A percentile compares a stretch with the other conserved stretches of the same genome.
These are phyloP conservation scores for Immersiella caudata DNA, from an alignment of 495 filamentous ascomycete species.

Conservation along the genomic window DNA sequence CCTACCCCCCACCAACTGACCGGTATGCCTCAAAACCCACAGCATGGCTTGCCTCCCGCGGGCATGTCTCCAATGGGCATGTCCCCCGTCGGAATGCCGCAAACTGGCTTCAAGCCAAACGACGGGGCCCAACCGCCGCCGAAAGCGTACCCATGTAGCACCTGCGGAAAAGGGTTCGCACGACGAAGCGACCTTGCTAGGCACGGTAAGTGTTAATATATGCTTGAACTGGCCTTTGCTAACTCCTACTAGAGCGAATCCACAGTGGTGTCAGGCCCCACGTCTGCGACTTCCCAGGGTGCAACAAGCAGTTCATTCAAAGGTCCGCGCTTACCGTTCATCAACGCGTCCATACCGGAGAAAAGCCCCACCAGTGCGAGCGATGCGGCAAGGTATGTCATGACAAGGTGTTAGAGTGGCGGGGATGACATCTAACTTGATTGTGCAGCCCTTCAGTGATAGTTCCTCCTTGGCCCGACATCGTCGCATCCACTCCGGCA, in stretches of 20 bases:
- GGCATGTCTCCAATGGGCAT: conserved; percentile 28
- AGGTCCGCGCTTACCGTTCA: conserved; percentile 97
- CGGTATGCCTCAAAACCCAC: conserved; percentile 48
- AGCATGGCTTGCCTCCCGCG: conserved; percentile 38
- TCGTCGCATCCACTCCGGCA: conserved; percentile 92
- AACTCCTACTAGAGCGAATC: conserved; percentile 75
- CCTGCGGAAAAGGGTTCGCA: conserved; percentile 90
- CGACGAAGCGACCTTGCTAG: conserved; percentile 91
- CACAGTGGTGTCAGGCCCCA: conserved; percentile 92
- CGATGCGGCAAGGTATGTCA: conserved; percentile 84
- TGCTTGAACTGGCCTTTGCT: conserved; percentile 16
- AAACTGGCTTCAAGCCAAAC: conserved; percentile 35
- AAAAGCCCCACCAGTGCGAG: conserved; percentile 98
- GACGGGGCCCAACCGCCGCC: conserved; percentile 37
- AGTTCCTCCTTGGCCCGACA: conserved; percentile 94
- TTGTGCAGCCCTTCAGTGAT: conserved; percentile 91
- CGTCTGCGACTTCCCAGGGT: conserved; percentile 86
- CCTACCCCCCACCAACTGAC: conserved; percentile 50
- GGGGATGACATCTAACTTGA: conserved; percentile 17
- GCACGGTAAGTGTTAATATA: conserved; percentile 69
- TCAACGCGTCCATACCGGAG: conserved; percentile 91
- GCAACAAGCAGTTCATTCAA: conserved; percentile 96
- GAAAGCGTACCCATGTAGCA: conserved; percentile 90
- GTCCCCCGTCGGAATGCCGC: neutral
- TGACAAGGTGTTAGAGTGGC: neutral